Conservation (phyloP, 441 rosid species). For the Lagerstroemia fauriei region DNA sequence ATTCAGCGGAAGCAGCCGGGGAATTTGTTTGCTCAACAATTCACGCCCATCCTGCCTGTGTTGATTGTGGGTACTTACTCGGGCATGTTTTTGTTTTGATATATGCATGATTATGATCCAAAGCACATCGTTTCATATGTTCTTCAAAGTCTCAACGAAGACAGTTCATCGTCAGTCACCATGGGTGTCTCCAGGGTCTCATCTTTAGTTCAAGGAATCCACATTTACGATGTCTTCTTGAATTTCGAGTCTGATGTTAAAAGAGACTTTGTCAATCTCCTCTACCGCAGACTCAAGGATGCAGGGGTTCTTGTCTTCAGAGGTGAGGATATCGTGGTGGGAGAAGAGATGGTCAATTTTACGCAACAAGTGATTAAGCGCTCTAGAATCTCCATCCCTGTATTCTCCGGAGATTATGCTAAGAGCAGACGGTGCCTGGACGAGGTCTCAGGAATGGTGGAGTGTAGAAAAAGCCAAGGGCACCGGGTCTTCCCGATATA, state of each 20-base stretch:
- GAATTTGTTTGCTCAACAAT: no score
- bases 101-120: no score
- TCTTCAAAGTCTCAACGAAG: no score
- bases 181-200: background rate
- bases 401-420: background rate
- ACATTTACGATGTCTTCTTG: background rate
- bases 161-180: background rate
- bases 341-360: background rate
- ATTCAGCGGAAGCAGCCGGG: no score
- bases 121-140: no score
- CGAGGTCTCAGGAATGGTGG: background rate
- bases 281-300: background rate
- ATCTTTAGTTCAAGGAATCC: background rate
- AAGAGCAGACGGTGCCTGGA: background rate
- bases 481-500: background rate
- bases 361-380: background rate
- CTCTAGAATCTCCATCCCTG: background rate
- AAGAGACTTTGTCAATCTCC: background rate
- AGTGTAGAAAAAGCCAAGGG: background rate
- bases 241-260: background rate
- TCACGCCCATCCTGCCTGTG: no score
- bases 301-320: background rate
- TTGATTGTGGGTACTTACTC: no score
- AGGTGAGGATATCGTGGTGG: background rate
- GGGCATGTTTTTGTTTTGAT: no score